Base-by-base conservation (phyloP, 2,329 filamentous ascomycete species). In the Cytospora piceicola region DNA sequence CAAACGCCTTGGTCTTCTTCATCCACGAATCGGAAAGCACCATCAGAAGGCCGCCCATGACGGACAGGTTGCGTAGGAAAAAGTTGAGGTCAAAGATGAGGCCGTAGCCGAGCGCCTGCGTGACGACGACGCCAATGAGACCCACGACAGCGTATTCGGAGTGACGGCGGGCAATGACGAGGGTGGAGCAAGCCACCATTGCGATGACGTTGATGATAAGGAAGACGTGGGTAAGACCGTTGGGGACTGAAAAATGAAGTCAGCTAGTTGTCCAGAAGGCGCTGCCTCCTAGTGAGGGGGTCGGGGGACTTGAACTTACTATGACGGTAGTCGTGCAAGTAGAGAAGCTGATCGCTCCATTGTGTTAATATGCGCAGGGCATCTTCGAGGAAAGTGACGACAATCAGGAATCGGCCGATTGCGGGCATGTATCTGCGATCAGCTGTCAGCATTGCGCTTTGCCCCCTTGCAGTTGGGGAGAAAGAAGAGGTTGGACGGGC, bases 71-170 rank as follows among this genome's bases (percentile, higher is more conserved):
- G 81, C 95, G 94, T 70, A 99, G 90, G 89, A 99, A 99, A 85
- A 99, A 99, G 88, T 98, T 99, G 76, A 98, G 87, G 79, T 99
- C 95, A 78, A 99, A 98, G 79, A 99, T 97, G 69, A 99, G 87
- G 67, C 95, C 95, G 78, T 99, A 99, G 73, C 95, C 95, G 64
- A 99, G 87, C 24, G 94, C 95, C 81, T 99, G 95, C 39, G 93
- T 90, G 69, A 99, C 79, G 61, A 99, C 94, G 61, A 99, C 95
- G 61, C 83, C 90, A 77, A 97, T 91, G 69, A 99, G 90, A 69
- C 94, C 95, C 68, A 83, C 88, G 67, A 98, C 95, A 67, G 94
- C 95, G 79, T 93, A 94, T 79, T 96, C 94, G 71, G 93, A 95
- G 83, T 96, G 88, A 79, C 93, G 96, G 78, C 95, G 91, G 76